phyloP scores from a whole-genome alignment of 1,139 yeast genomes.

The Petasospora rhodanensis region DNA sequence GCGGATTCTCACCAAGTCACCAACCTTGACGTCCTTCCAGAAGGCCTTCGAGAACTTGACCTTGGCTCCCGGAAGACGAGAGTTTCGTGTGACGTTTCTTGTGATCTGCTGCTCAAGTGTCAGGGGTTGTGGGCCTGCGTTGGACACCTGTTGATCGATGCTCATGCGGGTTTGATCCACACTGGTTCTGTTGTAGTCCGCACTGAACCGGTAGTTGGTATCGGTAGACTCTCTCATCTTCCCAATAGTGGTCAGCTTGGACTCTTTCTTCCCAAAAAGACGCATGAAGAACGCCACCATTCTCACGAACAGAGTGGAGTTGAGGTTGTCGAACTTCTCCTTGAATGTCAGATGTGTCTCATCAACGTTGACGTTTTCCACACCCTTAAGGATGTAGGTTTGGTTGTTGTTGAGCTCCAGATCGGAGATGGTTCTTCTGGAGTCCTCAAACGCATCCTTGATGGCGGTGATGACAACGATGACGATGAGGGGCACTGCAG shows the following conservation, averaged over 20 bases:
- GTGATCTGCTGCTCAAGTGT: slow-evolving; percentile 12
- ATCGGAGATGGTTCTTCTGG: slow-evolving; percentile 75
- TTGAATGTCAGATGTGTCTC: slow-evolving; percentile 46
- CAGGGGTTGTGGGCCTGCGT: no score
- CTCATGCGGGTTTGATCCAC: slow-evolving; percentile 6
- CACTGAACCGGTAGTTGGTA: slow-evolving; percentile 5
- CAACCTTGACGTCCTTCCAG: slow-evolving; percentile 90
- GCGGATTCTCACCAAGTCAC: slow-evolving; percentile 81
- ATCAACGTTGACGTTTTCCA: slow-evolving; percentile 68
- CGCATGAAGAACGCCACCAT: slow-evolving; percentile 18
- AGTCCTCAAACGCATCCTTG: slow-evolving; percentile 94
- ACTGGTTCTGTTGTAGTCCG: slow-evolving; percentile 10
- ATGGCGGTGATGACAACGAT: slow-evolving; percentile 84
- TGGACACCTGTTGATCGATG: slow-evolving; percentile 1
- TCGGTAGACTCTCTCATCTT: slow-evolving; percentile 18
- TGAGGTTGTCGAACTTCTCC: slow-evolving; percentile 37
- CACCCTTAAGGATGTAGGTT: slow-evolving; percentile 69
- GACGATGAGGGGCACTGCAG: slow-evolving; percentile 91
- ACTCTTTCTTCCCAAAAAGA: slow-evolving; percentile 15
- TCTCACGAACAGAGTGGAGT: slow-evolving; percentile 20
- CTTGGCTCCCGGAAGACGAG: slow-evolving; percentile 1
- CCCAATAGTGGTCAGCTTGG: slow-evolving; percentile 17
- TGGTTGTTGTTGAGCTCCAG: slow-evolving; percentile 82
- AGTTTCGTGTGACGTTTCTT: slow-evolving; percentile 2
- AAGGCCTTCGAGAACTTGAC: slow-evolving; percentile 56